Evolutionary conservation across 116 monocot species (phyloP).

Genomic region (Cymodocea nodosa): DNA sequence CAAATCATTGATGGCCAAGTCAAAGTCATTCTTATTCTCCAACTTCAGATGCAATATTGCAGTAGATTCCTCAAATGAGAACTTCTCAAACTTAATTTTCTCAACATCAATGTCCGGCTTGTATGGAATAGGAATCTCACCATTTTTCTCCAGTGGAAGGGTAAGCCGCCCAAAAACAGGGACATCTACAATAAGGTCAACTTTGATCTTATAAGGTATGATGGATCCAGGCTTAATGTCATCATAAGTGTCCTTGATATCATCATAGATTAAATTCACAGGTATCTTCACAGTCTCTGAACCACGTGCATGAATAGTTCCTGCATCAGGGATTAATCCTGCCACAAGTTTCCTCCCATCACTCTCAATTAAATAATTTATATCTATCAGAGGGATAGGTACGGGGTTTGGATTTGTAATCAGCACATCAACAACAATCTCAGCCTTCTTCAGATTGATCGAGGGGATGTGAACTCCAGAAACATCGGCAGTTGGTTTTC

Average conservation of each 20-base stretch:
- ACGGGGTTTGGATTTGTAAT: conserved; percentile 89
- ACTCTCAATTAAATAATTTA: conserved; percentile 81
- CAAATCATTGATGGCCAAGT: conserved; percentile 73
- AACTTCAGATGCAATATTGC: conserved; percentile 72
- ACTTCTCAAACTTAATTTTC: conserved; percentile 72
- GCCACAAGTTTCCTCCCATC: conserved; percentile 93
- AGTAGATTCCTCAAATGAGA: conserved; percentile 82
- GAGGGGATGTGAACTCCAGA: conserved; percentile 60
- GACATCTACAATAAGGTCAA: conserved; percentile 80
- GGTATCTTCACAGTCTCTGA: conserved; percentile 95
- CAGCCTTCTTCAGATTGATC: conserved; percentile 68
- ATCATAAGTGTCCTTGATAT: conserved; percentile 68
- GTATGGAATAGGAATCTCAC: conserved; percentile 97
- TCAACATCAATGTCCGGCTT: conserved; percentile 87
- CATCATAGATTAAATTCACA: conserved; percentile 66
- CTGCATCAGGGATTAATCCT: conserved; percentile 94
- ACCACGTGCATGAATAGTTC: conserved; percentile 95
- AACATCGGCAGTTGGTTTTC: conserved; percentile 93
- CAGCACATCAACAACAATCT: conserved; percentile 69
- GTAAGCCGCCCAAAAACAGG: conserved; percentile 82
- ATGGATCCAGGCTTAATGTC: conserved; percentile 91
- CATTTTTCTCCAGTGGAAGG: conserved; percentile 77
- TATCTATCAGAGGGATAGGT: conserved; percentile 86
- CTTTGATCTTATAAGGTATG: conserved; percentile 81
- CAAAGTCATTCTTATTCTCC: conserved; percentile 97